Percentiles rank a stretch among this genome's conserved stretches.
phyloP scores from a whole-genome alignment of 495 filamentous ascomycete species.

The Tuber magnatum region DNA sequence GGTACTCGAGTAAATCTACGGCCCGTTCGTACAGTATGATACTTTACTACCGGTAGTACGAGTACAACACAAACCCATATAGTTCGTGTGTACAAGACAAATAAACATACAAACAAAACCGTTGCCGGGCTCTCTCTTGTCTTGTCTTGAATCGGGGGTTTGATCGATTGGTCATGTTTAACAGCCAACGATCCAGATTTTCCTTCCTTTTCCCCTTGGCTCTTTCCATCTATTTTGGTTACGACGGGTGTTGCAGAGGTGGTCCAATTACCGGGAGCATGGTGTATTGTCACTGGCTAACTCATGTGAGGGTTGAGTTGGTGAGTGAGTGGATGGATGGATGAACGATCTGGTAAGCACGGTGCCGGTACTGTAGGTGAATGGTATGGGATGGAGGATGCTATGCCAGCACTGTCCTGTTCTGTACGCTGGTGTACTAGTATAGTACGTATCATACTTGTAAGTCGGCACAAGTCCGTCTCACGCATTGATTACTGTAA shows the following conservation, averaged over 20 bases:
- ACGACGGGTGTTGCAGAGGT: background rate
- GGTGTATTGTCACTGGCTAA: background rate
- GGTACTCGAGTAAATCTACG: background rate
- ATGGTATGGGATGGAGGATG: background rate
- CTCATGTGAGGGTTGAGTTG: background rate
- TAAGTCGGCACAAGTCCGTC: background rate
- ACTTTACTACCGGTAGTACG: background rate
- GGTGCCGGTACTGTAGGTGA: background rate
- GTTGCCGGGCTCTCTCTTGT: background rate
- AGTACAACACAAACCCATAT: too few species aligned
- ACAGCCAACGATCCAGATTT: background rate
- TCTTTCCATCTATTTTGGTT: background rate
- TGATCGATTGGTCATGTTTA: background rate
- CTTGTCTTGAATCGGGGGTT: background rate
- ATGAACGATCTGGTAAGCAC: background rate
- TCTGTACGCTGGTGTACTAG: background rate
- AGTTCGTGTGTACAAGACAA: background rate
- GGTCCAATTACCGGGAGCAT: background rate
- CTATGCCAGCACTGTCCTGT: background rate
- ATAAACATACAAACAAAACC: background rate
- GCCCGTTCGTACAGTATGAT: background rate
- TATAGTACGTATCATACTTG: background rate
- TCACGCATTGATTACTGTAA: background rate
- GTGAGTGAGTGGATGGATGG: background rate
- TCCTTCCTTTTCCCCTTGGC: background rate